Evolutionary conservation across 1,139 yeast species (phyloP).

Genomic region (Hemisphaericaspora xylanilytica): DNA sequence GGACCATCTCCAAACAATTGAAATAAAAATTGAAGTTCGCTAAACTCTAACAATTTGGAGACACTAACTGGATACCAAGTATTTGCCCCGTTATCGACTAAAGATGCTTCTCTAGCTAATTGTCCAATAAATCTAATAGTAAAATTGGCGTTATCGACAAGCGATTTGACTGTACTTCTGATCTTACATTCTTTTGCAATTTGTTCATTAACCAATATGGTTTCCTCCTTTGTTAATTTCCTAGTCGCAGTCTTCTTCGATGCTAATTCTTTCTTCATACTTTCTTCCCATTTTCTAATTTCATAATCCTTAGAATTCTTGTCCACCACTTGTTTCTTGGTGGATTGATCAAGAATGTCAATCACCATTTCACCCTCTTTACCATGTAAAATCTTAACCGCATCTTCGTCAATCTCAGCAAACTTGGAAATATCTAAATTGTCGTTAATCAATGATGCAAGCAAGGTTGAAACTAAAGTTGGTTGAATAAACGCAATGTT

Average conservation of each 20-base stretch:
- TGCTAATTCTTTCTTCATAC: conserved; percentile 70
- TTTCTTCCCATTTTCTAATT: conserved; percentile 87
- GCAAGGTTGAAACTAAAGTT: conserved; percentile 49
- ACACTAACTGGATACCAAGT: conserved; percentile 73
- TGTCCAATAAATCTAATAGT: conserved; percentile 54
- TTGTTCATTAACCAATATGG: conserved; percentile 56
- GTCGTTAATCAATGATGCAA: conserved; percentile 39
- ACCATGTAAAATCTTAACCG: conserved; percentile 62
- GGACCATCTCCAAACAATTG: conserved; percentile 41
- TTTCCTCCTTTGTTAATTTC: conserved; percentile 78
- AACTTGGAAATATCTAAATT: conserved; percentile 42
- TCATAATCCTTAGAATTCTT: conserved; percentile 83
- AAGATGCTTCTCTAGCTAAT: conserved; percentile 47
- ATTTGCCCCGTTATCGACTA: conserved; percentile 65
- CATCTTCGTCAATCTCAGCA: conserved; percentile 21
- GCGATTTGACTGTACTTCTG: conserved; percentile 43
- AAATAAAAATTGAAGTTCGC: conserved; percentile 32
- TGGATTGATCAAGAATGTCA: conserved; percentile 50
- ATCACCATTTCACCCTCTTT: conserved; percentile 69
- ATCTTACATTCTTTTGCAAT: conserved; percentile 56
- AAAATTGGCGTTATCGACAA: conserved; percentile 41
- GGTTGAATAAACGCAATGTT: conserved; percentile 73
- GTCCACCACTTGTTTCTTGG: conserved; percentile 33
- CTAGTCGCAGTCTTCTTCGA: conserved; percentile 44
- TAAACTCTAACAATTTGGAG: conserved; percentile 39